Evolutionary conservation across 331 rosid species (phyloP).

Genomic region (Erythrophleum ivorense): DNA sequence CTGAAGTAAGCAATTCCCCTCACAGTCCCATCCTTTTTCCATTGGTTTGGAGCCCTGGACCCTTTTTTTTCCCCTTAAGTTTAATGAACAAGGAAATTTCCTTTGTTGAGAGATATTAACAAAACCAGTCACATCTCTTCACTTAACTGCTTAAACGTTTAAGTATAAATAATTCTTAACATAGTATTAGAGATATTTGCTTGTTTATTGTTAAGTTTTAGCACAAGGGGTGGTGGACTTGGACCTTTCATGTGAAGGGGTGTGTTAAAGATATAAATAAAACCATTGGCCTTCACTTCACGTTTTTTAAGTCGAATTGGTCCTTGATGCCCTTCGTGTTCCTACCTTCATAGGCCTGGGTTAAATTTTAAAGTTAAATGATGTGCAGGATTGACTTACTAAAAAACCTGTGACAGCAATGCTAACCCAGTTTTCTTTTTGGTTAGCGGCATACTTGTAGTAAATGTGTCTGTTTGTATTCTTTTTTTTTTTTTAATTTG

Average conservation of each 20-base stretch:
- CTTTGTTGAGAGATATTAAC: background rate
- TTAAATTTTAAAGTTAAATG: slow-evolving; percentile 5
- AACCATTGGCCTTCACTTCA: background rate
- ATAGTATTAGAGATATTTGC: background rate
- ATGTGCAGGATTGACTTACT: slow-evolving; percentile 4
- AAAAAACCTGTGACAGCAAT: background rate
- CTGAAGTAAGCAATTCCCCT: slow-evolving; percentile 6
- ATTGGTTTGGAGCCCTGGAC: slow-evolving; percentile 6
- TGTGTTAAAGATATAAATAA: background rate
- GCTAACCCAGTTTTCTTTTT: slow-evolving; percentile 18
- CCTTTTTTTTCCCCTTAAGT: background rate
- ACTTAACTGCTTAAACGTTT: background rate
- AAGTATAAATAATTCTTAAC: background rate
- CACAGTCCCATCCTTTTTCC: slow-evolving; percentile 2
- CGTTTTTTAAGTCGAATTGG: background rate
- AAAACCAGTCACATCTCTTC: background rate
- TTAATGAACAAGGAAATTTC: background rate
- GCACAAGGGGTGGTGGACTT: too few species aligned
- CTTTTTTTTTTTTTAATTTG: too few species aligned
- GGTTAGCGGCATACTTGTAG: background rate
- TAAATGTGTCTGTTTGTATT: too few species aligned
- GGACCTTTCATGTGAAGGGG: too few species aligned
- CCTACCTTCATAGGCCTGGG: background rate
- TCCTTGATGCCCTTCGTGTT: background rate
- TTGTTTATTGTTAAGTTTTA: background rate